Evolutionary conservation across 108 stramenopile species (phyloP), one percentile per base, ranked within the genome.

Genomic region (Nitzschia sp.): DNA sequence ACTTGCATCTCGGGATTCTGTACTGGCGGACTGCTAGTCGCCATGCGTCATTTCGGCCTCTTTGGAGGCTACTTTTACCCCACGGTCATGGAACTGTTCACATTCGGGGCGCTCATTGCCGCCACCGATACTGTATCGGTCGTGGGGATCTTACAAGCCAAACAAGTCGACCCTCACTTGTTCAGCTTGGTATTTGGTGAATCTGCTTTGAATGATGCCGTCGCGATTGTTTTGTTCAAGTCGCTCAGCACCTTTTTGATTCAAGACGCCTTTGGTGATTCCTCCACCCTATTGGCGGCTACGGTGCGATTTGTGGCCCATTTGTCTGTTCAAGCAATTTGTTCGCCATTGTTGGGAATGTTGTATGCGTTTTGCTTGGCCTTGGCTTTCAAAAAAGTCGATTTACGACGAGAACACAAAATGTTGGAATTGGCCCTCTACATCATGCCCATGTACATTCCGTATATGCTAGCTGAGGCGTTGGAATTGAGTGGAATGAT

Each of bases 141-240:
- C 4, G 65, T 96, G 9, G 77, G 80, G 2, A 80, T 92, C 11
- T 85, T 96, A 33, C 75, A 87, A 65, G 46, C 57, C 29, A 88
- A 85, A 63, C 58, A 77, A 13, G 94, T 92, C 9, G 85, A 96
- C 63, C 87, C 87, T 2, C 75, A 72, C 31, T 62, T 96, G 3
- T 92, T 88, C 70, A 82, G 79, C 46, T 72, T 96, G 6, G 88
- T 91, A 2, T 96, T 96, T 69, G 94, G 94, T 27, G 94, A 95
- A 78, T 69, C 66, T 25, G 94, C 90, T 5, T 58, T 96, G 4
- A 96, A 92, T 62, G 94, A 96, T 67, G 94, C 91, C 13, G 94
- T 93, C 23, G 85, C 86, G 8, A 69, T 96, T 54, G 89, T 90
- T 9, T 70, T 92, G 11, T 92, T 80, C 79, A 72, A 89, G 5